Conservation (phyloP, 2,329 filamentous ascomycete genomes). For the Lasiodiplodia sp. region DNA sequence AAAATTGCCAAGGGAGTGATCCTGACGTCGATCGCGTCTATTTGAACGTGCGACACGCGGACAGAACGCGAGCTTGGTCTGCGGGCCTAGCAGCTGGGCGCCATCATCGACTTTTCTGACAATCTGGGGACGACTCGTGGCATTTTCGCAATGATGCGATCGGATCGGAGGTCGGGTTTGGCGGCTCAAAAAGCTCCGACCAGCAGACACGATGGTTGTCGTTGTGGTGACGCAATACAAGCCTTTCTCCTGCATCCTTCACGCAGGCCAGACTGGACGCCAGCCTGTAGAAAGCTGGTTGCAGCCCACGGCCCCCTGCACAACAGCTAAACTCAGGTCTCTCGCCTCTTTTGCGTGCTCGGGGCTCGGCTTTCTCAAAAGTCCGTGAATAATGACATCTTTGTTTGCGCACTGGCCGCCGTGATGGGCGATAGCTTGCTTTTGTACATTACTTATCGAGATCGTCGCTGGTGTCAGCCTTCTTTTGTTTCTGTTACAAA, state of each 20-base stretch:
- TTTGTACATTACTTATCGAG: neutral
- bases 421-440: neutral
- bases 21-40: slow-evolving; percentile 23
- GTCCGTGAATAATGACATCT: slow-evolving; percentile 5
- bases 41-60: slow-evolving; percentile 7
- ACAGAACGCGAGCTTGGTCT: neutral
- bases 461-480: neutral
- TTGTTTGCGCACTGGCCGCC: slow-evolving; percentile 10
- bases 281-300: slow-evolving; percentile 1
- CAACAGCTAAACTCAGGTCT: neutral
- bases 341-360: neutral
- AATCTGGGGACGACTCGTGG: neutral
- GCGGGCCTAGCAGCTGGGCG: slow-evolving; percentile 18
- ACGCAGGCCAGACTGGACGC: neutral
- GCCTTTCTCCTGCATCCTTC: slow-evolving; percentile 11
- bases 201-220: neutral
- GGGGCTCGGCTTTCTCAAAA: slow-evolving; percentile 2
- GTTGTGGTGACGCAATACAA: slow-evolving; percentile 18
- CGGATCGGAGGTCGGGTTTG: slow-evolving; percentile 5
- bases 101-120: slow-evolving; percentile 6
- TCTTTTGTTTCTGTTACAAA: neutral
- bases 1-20: slow-evolving; percentile 7
- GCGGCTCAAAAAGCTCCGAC: slow-evolving; percentile 10
- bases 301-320: neutral
- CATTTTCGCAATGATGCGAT: neutral